These are phyloP conservation scores for Penicillium crystallinum DNA, from an alignment of 495 filamentous ascomycete genomes.

Conservation along the genomic window DNA sequence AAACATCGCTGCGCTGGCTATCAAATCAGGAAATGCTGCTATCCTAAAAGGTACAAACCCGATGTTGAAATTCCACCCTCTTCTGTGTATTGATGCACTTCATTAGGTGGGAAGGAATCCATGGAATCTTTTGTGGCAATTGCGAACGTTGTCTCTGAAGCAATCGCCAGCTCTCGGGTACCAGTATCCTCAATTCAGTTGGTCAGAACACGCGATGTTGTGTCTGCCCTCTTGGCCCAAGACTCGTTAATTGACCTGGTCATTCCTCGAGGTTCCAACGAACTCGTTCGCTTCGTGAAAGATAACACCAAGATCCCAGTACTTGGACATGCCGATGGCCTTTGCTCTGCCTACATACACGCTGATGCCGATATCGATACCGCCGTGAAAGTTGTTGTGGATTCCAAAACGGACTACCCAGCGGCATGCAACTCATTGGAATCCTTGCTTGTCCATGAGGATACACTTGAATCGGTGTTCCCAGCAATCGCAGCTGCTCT, in stretches of 20 bases:
- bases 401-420: slow-evolving; percentile 89
- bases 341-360: slow-evolving; percentile 87
- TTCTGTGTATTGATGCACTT: slow-evolving; percentile 3
- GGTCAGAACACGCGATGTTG: slow-evolving; percentile 82
- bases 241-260: slow-evolving; percentile 90
- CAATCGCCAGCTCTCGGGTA: slow-evolving; percentile 69
- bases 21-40: slow-evolving; percentile 96
- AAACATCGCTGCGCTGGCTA: slow-evolving; percentile 93
- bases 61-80: not conserved
- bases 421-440: slow-evolving; percentile 96
- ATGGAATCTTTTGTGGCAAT: slow-evolving; percentile 89
- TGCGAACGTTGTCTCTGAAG: slow-evolving; percentile 73
- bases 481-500: slow-evolving; percentile 67
- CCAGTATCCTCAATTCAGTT: slow-evolving; percentile 86
- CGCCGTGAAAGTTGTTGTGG: slow-evolving; percentile 74
- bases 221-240: slow-evolving; percentile 75
- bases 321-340: slow-evolving; percentile 90
- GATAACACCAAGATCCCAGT: slow-evolving; percentile 90
- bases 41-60: slow-evolving; percentile 77
- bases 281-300: slow-evolving; percentile 87
- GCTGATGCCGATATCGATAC: slow-evolving; percentile 66
- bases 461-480: slow-evolving; percentile 61
- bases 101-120: slow-evolving; percentile 82
- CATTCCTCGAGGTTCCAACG: slow-evolving; percentile 89
- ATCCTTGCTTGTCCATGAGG: slow-evolving; percentile 78